Evolutionary conservation across 441 rosid genomes (phyloP).

Genomic region (Bruguiera hainesii): DNA sequence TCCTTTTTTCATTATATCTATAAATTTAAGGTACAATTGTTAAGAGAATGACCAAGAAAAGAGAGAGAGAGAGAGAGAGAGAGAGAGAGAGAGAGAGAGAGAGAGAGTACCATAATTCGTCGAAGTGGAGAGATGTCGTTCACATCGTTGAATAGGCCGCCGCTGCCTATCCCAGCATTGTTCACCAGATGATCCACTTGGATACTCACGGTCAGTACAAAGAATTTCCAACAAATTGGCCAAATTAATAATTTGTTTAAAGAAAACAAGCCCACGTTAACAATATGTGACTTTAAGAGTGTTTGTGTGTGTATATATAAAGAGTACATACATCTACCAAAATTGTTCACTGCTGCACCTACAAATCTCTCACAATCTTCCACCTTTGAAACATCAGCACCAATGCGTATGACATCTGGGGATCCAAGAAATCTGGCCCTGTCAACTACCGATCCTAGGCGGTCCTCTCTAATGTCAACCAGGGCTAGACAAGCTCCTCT

Average conservation of each 20-base stretch:
- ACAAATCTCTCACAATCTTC: slow-evolving; percentile 52
- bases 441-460: slow-evolving; percentile 45
- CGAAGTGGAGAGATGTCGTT: slow-evolving; percentile 26
- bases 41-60: no score
- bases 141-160: slow-evolving; percentile 47
- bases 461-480: slow-evolving; percentile 30
- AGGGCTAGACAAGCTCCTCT: slow-evolving; percentile 63
- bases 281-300: no score
- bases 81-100: no score
- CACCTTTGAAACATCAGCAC: slow-evolving; percentile 47
- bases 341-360: slow-evolving; percentile 43
- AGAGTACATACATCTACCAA: slow-evolving; percentile 46
- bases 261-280: neutral
- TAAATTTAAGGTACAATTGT: no score
- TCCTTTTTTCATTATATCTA: no score
- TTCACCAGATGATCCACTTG: slow-evolving; percentile 76
- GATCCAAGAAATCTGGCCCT: slow-evolving; percentile 48
- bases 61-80: no score
- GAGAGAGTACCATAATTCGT: neutral
- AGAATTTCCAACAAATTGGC: neutral
- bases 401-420: slow-evolving; percentile 43
- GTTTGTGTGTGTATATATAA: neutral
- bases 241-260: neutral
- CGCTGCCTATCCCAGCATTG: slow-evolving; percentile 55
- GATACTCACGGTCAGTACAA: no score